Evolutionary conservation across 306 rosid genomes (phyloP).

Genomic region (Malus asiatica): DNA sequence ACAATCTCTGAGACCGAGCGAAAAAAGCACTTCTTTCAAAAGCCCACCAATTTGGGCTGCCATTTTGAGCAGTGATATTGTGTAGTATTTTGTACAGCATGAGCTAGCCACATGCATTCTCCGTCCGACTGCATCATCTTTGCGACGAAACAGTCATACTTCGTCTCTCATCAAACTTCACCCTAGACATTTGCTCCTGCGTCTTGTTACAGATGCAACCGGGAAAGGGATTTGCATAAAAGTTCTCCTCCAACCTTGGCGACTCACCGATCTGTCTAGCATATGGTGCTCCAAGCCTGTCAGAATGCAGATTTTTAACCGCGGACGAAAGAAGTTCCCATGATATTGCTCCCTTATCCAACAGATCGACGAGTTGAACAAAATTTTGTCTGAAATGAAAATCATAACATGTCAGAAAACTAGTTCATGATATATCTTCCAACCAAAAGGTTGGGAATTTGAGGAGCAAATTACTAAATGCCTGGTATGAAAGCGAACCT

Average conservation of each 20-base stretch:
- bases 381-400: conserved; percentile 53
- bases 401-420: neutral
- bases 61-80: conserved; percentile 23
- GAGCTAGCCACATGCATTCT: conserved; percentile 7
- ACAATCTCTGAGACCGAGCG: conserved; percentile 18
- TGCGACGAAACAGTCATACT: conserved; percentile 16
- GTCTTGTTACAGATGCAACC: conserved; percentile 80
- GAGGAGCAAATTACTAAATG: neutral
- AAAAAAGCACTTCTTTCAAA: conserved; percentile 30
- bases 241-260: conserved; percentile 85
- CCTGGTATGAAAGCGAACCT: conserved; percentile 39
- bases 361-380: conserved; percentile 64
- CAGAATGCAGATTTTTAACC: conserved; percentile 53
- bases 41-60: conserved; percentile 28
- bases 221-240: conserved; percentile 87
- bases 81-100: conserved; percentile 1
- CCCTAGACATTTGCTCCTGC: conserved; percentile 25
- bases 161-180: conserved; percentile 32
- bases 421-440: neutral
- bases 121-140: conserved; percentile 28
- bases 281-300: conserved; percentile 77
- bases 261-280: conserved; percentile 61
- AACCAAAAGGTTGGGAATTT: neutral
- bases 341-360: conserved; percentile 42
- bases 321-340: conserved; percentile 61